Conservation (phyloP, 2,329 filamentous ascomycete genomes). For the Biscogniauxia mediterranea region DNA sequence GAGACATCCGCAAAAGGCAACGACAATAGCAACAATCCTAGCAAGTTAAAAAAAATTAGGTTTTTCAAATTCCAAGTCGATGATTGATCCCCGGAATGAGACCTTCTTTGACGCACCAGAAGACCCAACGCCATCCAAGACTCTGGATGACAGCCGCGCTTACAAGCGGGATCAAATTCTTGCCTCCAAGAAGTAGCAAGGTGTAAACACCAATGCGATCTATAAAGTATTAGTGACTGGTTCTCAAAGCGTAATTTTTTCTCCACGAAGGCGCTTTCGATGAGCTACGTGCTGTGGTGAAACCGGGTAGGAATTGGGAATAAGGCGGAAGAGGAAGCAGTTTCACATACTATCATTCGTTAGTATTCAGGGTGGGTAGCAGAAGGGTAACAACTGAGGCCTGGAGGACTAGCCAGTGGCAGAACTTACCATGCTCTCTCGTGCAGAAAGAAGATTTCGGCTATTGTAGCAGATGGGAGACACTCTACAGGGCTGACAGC, state of each 20-base stretch:
- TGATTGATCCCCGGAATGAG: background rate
- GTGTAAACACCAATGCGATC: constrained; percentile 86
- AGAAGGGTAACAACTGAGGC: constrained; percentile 33
- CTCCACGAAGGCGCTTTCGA: background rate
- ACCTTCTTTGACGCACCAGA: constrained; percentile 57
- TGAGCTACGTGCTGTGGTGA: background rate
- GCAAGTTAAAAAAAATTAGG: background rate
- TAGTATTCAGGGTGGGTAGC: background rate
- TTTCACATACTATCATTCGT: background rate
- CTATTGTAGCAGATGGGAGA: constrained; percentile 87
- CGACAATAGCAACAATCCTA: constrained; percentile 79
- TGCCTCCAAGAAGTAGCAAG: constrained; percentile 80
- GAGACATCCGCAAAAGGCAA: constrained; percentile 66
- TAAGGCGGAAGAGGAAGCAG: background rate
- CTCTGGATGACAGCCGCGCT: constrained; percentile 80
- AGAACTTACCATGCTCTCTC: constrained; percentile 67
- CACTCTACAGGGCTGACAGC: constrained; percentile 90
- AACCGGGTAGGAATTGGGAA: background rate
- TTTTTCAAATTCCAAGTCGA: no score
- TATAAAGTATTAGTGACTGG: background rate
- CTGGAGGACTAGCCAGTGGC: background rate
- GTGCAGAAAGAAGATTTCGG: constrained; percentile 94
- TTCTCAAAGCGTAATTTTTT: background rate
- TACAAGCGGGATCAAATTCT: constrained; percentile 84
- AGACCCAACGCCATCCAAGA: constrained; percentile 85